Evolutionary conservation across 192 early-diverging fungal species (phyloP).

Genomic region (Cetraspora pellucida): DNA sequence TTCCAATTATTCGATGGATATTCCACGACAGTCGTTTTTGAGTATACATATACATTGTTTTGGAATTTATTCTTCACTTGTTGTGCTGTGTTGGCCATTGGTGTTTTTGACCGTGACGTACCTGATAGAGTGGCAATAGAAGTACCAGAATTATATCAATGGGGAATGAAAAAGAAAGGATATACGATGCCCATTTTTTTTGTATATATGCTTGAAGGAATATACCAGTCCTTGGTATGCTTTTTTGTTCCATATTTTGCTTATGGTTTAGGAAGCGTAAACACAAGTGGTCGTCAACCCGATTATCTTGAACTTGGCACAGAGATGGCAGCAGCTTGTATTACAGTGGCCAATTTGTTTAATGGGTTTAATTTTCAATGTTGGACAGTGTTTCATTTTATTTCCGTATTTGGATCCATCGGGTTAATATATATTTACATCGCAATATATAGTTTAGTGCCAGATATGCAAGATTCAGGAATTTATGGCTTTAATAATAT

Average conservation of each 20-base stretch:
- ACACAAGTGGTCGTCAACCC: conserved; percentile 16
- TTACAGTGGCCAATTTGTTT: conserved; percentile 79
- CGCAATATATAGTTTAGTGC: conserved; percentile 54
- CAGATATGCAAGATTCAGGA: conserved; percentile 44
- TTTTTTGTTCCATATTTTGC: conserved; percentile 47
- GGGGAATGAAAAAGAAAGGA: conserved; percentile 59
- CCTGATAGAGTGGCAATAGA: conserved; percentile 57
- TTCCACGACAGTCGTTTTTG: conserved; percentile 71
- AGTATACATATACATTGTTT: conserved; percentile 75
- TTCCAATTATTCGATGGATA: conserved; percentile 82
- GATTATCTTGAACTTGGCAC: conserved; percentile 67
- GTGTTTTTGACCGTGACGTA: conserved; percentile 79
- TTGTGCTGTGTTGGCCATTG: conserved; percentile 65
- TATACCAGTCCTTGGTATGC: conserved; percentile 66
- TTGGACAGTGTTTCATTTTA: conserved; percentile 76
- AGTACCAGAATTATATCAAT: conserved; percentile 73
- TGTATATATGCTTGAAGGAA: conserved; percentile 59
- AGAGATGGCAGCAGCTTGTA: conserved; percentile 69
- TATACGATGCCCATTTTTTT: conserved; percentile 68
- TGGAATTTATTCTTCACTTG: conserved; percentile 83
- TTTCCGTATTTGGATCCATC: conserved; percentile 63
- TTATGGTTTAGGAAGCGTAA: conserved; percentile 29
- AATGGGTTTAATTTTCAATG: conserved; percentile 71
- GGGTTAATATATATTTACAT: conserved; percentile 58
- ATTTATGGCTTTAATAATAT: conserved; percentile 64